Evolutionary conservation across 306 rosid species (phyloP), one percentile per base, ranked within the genome.

Genomic region (Cyclanthera cordifolia): DNA sequence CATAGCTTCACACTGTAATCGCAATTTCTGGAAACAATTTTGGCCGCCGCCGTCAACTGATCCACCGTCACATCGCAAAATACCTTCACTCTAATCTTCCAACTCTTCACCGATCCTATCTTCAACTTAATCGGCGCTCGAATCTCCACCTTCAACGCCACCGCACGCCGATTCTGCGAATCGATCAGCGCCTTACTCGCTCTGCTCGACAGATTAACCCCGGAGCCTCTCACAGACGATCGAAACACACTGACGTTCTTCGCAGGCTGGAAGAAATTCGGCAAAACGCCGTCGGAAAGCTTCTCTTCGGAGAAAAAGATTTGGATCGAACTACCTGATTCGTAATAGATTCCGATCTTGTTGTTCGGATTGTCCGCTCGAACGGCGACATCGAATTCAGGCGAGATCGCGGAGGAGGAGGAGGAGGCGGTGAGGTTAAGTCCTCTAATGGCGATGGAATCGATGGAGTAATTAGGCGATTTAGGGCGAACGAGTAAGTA

Each of bases 301-400:
- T 27, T 71, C 41, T 75, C 77, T 21, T 71, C 82, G 5, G 78
- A 39, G 50, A 75, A 87, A 39, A 45, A 82, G 3, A 88, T 53
- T 28, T 67, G 75, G 0, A 73, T 85, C 17, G 87, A 79, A 75
- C 92, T 84, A 6, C 72, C 82, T 23, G 28, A 76, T 55, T 65
- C 61, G 80, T 91, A 89, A 77, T 61, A 73, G 74, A 91, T 83
- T 27, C 97, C 97, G 55, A 88, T 84, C 73, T 82, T 85, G 13
- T 72, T 48, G 83, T 87, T 91, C 19, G 89, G 90, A 71, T 91
- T 89, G 1, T 79, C 55, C 1, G 90, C 88, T 37, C 73, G 70
- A 16, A 91, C 76, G 12, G 84, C 1, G 3, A 85, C 76, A 34
- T 81, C 73, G 56, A 91, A 78, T 56, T 47, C 81, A 12, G 95